Evolutionary conservation across 352 stramenopile genomes (phyloP).

Genomic region (Phytophthora pistaciae): DNA sequence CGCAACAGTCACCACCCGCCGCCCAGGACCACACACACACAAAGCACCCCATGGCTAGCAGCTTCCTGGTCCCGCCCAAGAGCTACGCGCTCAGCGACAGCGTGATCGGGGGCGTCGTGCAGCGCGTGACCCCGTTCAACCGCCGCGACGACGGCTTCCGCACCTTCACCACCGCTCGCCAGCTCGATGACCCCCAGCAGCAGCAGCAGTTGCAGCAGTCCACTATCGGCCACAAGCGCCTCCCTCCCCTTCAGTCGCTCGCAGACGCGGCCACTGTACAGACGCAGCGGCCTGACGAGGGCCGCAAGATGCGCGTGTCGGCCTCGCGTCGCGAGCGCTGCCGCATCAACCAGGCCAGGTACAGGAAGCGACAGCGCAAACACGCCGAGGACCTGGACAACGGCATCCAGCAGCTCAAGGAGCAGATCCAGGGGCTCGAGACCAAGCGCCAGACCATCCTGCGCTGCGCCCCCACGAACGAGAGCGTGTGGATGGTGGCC

Average conservation of each 20-base stretch:
- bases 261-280: background rate
- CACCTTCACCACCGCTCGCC: background rate
- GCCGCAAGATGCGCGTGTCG: slow-evolving; percentile 4
- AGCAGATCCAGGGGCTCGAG: slow-evolving; percentile 8
- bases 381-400: slow-evolving; percentile 1
- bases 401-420: background rate
- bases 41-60: background rate
- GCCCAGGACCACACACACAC: too few species aligned
- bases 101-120: slow-evolving; percentile 1
- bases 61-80: background rate
- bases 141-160: background rate
- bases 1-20: too few species aligned
- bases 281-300: background rate
- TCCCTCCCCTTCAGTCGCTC: background rate
- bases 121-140: slow-evolving; percentile 1
- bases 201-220: background rate
- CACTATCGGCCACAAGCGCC: background rate
- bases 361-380: slow-evolving; percentile 11
- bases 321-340: slow-evolving; percentile 13
- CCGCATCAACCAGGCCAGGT: slow-evolving; percentile 15
- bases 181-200: background rate
- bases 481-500: slow-evolving; percentile 13
- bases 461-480: background rate
- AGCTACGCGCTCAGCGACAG: background rate
- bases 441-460: background rate